Conservation (phyloP, 345 rosid species). For the Pseudoturritis turrita region DNA sequence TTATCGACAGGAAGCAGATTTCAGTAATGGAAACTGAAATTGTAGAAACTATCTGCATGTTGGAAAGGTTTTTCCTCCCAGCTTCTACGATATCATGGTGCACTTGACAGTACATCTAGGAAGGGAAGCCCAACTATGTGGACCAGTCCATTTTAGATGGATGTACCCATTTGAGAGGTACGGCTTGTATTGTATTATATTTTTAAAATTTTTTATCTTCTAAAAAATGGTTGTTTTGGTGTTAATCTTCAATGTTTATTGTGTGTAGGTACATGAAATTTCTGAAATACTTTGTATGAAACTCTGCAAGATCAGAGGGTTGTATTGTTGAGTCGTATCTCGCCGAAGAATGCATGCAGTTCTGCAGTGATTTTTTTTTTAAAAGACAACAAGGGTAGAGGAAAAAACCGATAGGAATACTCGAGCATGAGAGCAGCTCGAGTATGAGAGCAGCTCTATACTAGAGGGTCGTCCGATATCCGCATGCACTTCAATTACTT, state of each 20-base stretch:
- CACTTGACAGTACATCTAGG: too few species aligned
- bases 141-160: too few species aligned
- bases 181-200: too few species aligned
- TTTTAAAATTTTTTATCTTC: too few species aligned
- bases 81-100: too few species aligned
- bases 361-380: neutral
- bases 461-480: neutral
- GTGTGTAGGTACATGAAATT: neutral
- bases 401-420: neutral
- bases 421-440: neutral
- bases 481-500: neutral
- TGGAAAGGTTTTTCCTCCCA: too few species aligned
- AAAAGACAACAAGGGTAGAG: neutral
- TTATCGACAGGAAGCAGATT: too few species aligned
- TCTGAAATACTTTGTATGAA: neutral
- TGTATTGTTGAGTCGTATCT: neutral
- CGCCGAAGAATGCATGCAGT: neutral
- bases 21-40: too few species aligned
- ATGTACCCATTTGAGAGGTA: neutral
- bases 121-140: too few species aligned
- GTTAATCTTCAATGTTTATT: neutral
- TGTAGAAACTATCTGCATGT: too few species aligned
- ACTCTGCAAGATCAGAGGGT: neutral
- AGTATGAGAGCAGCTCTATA: neutral
- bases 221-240: neutral